phyloP scores from a whole-genome alignment of 1,139 yeast species.

The Spathaspora sp. region DNA sequence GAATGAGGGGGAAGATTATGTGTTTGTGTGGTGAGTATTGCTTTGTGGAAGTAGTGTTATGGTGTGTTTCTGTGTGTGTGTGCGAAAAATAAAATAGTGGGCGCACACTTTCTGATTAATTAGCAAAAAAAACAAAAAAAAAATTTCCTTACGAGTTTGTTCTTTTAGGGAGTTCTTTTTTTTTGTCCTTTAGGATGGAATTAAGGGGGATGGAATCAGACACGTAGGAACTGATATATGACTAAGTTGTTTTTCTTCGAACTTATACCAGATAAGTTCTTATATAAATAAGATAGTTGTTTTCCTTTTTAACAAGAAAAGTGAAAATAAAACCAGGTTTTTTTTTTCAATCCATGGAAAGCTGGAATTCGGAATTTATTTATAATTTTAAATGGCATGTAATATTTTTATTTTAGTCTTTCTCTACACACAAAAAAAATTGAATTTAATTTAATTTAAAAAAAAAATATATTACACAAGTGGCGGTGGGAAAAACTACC shows the following conservation, averaged over 20 bases:
- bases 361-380: neutral
- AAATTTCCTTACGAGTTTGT: neutral
- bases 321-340: neutral
- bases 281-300: neutral
- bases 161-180: neutral
- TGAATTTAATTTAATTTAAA: too few relatives aligned
- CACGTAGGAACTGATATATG: neutral
- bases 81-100: neutral
- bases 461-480: neutral
- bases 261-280: slow-evolving; percentile 1
- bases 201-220: neutral
- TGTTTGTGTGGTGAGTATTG: neutral
- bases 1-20: neutral
- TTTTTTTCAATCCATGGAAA: neutral
- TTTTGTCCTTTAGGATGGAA: neutral
- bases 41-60: too few relatives aligned
- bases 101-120: neutral
- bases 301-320: too few relatives aligned
- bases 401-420: neutral
- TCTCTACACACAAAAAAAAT: neutral
- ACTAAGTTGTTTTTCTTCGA: neutral
- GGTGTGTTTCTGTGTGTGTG: neutral
- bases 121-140: too few relatives aligned
- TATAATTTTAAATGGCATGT: neutral
- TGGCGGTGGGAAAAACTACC: neutral